Base-by-base conservation (phyloP, 441 rosid genomes). In the Dalechampia spathulata region DNA sequence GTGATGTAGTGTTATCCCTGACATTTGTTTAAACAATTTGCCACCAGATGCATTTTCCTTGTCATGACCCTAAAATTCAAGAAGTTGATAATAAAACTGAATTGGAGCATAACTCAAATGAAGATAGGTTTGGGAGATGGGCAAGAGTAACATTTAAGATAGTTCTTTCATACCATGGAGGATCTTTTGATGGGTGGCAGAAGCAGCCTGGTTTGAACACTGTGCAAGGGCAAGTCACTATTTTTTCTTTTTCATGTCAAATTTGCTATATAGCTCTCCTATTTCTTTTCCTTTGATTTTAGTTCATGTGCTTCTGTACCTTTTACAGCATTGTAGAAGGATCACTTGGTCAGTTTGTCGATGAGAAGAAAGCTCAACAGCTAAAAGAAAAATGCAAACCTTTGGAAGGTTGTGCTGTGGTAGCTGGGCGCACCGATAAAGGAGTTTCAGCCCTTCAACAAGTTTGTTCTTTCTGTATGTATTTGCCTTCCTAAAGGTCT, bases 391-490 rank as follows among this genome's bases (percentile, higher is more conserved):
- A 78, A 44, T 68, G 75, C 70, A 81, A 87, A 63, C 99, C 96
- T 32, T 58, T 85, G 64, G 97, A 93, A 71, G 99, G 95, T 10
- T 74, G 79, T 62, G 82, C 87, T 30, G 1, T 71, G 71, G 99
- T 94, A 64, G 94, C 99, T 47, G 96, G 98, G 53, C 93, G 99
- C 58, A 94, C 97, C 2, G 99, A 90, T 72, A 90, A 87, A 79
- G 95, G 99, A 65, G 99, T 93, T 34, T 83, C 97, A 45, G 97
- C 97, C 47, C 78, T 87, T 78, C 72, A 60, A 57, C 99, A 87
- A 93, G 95, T 85, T 76, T 93, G 95, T 84, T 85, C 97, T 59
- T 93, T 93, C 71, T 83, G 99, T 92, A 82, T 37, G 99, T 85
- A 25, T 63, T 71, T 59, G 15, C 58, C 71, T 26, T 14, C 5